Base-by-base conservation (phyloP, 345 rosid genomes). In the Populus ilicifolia region DNA sequence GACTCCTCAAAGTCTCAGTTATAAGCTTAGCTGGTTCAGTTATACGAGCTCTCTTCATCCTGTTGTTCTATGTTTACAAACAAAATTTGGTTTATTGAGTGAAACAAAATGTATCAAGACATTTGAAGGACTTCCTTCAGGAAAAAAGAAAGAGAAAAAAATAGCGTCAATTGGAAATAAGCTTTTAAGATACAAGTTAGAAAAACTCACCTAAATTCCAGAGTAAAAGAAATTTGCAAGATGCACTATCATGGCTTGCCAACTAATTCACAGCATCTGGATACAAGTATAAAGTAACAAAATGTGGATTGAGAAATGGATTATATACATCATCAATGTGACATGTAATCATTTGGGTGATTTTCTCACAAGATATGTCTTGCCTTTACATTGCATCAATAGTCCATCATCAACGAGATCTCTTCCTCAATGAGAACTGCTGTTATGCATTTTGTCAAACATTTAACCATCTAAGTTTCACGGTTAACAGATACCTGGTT, bases 401-500 rank as follows among this genome's bases (percentile, higher is more conserved):
- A 52, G 52, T 14, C 30, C 48, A 44, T 52, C 23, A 62, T 29
- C 41, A 62, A 21, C 14, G 41, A 46, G 38, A 63, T 52, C 38
- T 38, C 11, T 66, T 21, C 54, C 30, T 73, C 50, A 30, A 43
- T 67, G 50, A 43, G 69, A 73, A 54, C 70, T 59, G 10, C 52
- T 56, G 44, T 25, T 64, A 33, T 16, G n/a, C 23, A 16, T 64
- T 44, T 67, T 78, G n/a, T 35, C 25, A 69, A 35, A 72, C 33
- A 30, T 46, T 8, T 75, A 39, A 65, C 44, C 10, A 66, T 71
- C 27, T 44, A 46, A 56, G 43, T 7, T 23, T 43, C 35, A n/a
- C n/a, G 59, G 5, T 62, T 71, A 77, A 59, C 87, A 96, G 99
- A 79, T 96, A 96, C 83, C 88, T 94, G 85, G 99, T 96, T 86